Conservation (phyloP, 106 monocot genomes). For the Alisma plantagoaquatica region DNA sequence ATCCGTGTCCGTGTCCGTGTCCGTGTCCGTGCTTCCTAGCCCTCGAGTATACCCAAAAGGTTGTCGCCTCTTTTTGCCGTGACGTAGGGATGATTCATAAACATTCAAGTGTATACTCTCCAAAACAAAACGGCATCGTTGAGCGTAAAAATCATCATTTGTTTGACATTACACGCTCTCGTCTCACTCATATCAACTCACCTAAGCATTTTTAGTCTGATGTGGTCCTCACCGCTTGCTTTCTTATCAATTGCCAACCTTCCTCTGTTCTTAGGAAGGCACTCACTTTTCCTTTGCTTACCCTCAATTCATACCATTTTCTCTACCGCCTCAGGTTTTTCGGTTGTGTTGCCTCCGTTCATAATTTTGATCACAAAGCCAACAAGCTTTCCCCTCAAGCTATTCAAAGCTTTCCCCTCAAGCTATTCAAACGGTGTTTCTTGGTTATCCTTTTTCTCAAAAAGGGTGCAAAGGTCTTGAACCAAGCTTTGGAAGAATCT, state of each 20-base stretch:
- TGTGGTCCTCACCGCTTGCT: not conserved
- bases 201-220: not conserved
- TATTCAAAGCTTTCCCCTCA: no score
- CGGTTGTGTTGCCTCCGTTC: not conserved
- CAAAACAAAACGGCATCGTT: not conserved
- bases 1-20: no score
- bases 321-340: not conserved
- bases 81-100: no score
- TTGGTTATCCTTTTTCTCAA: no score
- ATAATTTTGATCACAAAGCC: not conserved
- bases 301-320: not conserved
- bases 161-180: not conserved
- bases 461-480: no score
- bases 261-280: not conserved
- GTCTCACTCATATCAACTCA: not conserved
- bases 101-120: no score
- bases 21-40: no score
- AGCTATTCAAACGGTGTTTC: no score
- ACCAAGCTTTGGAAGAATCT: no score
- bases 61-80: no score
- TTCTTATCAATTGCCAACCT: not conserved
- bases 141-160: not conserved
- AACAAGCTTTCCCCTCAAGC: not conserved
- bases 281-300: not conserved
- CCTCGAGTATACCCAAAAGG: no score